Evolutionary conservation across 805 yeast species (phyloP).

Genomic region (Yamadazyma paraphyllophila): DNA sequence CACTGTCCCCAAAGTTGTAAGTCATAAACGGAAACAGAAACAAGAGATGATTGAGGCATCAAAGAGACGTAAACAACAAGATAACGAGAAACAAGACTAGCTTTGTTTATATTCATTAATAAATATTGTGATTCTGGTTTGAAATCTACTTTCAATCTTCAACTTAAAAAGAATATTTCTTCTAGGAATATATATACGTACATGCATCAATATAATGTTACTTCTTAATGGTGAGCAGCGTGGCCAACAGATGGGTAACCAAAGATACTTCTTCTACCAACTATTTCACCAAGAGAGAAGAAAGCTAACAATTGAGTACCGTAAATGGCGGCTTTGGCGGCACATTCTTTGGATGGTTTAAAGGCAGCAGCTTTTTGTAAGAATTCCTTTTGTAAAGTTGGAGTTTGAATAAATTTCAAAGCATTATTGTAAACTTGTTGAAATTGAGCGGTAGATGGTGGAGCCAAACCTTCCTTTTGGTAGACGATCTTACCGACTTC

Average conservation of each 20-base stretch:
- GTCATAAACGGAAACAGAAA: conserved; percentile 59
- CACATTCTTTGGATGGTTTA: conserved; percentile 52
- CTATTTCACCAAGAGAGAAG: conserved; percentile 91
- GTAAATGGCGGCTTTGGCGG: conserved; percentile 67
- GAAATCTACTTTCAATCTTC: neutral
- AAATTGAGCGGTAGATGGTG: conserved; percentile 78
- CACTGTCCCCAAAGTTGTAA: conserved; percentile 73
- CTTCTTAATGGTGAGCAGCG: conserved; percentile 26
- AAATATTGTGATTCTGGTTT: too few relatives aligned
- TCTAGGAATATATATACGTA: conserved; percentile 5
- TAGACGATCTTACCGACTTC: conserved; percentile 76
- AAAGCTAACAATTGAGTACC: conserved; percentile 84
- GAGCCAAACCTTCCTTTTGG: conserved; percentile 88
- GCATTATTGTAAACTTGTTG: conserved; percentile 63
- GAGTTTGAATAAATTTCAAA: conserved; percentile 34
- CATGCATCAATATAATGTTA: neutral
- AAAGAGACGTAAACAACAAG: conserved; percentile 51
- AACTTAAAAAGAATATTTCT: neutral
- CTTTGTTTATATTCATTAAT: conserved; percentile 1
- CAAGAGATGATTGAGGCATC: conserved; percentile 75
- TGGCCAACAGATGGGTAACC: conserved; percentile 76
- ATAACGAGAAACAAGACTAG: neutral
- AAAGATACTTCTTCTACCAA: conserved; percentile 91
- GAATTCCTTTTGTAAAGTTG: conserved; percentile 59
- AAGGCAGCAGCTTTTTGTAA: conserved; percentile 45